These are phyloP conservation scores for Arctium minus DNA, from an alignment of 129 eudicot genomes.

Conservation along the genomic window DNA sequence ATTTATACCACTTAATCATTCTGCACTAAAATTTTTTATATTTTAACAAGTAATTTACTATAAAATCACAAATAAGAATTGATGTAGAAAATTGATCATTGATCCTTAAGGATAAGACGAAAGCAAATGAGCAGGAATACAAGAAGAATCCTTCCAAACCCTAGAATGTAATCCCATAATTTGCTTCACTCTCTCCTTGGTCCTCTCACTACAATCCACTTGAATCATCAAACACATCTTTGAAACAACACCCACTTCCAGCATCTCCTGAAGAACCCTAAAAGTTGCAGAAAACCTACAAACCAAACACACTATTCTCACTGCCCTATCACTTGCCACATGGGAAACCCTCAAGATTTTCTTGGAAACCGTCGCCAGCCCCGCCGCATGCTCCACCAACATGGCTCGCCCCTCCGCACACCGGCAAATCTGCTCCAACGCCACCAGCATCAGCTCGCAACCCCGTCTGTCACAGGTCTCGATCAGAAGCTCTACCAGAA, in stretches of 20 bases:
- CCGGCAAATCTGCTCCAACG: constrained; percentile 47
- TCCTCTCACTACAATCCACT: constrained; percentile 46
- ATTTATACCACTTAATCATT: too few species aligned
- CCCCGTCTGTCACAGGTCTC: constrained; percentile 39
- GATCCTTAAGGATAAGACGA: constrained; percentile 33
- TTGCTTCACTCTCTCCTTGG: constrained; percentile 53
- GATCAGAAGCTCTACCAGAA: constrained; percentile 39
- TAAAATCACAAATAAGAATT: not conserved
- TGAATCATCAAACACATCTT: constrained; percentile 64
- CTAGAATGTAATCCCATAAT: constrained; percentile 47
- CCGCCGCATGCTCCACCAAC: constrained; percentile 52
- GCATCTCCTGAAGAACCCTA: constrained; percentile 54
- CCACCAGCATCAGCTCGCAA: constrained; percentile 41
- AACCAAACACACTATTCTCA: constrained; percentile 10
- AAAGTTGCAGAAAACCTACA: constrained; percentile 32
- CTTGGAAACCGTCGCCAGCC: constrained; percentile 60
- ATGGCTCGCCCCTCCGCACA: constrained; percentile 67
- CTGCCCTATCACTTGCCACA: constrained; percentile 44
- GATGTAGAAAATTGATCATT: not conserved
- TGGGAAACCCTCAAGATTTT: constrained; percentile 68
- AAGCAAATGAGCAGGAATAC: constrained; percentile 44
- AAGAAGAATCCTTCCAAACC: constrained; percentile 58
- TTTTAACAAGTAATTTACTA: not conserved
- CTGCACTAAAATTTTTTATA: too few species aligned
- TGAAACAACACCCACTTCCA: constrained; percentile 61